phyloP scores from a whole-genome alignment of 2,329 filamentous ascomycete species.

The Talaromyces funiculosus region DNA sequence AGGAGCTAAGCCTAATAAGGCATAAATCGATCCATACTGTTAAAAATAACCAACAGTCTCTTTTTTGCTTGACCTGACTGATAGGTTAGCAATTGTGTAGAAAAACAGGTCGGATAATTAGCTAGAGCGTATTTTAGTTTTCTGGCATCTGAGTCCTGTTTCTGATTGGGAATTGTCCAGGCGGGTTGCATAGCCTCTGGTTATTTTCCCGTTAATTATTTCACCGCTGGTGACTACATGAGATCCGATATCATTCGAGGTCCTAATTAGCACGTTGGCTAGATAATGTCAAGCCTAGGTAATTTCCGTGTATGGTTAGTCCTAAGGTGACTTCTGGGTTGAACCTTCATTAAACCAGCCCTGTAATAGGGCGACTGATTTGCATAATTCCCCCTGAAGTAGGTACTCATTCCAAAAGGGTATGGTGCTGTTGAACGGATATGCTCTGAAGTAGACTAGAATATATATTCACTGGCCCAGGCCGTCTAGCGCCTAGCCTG shows the following conservation, averaged over 20 bases:
- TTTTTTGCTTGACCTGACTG: background rate
- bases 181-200: background rate
- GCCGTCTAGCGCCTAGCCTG: background rate
- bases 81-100: background rate
- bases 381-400: background rate
- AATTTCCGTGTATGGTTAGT: background rate
- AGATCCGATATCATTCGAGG: background rate
- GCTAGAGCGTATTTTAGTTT: background rate
- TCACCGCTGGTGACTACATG: background rate
- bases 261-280: background rate
- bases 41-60: conserved; percentile 1
- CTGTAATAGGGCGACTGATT: background rate
- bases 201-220: background rate
- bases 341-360: background rate
- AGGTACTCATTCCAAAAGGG: background rate
- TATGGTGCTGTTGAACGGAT: background rate
- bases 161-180: background rate
- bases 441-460: background rate
- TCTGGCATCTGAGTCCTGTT: background rate
- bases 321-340: background rate
- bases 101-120: background rate
- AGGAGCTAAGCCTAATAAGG: background rate
- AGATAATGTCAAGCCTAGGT: too few relatives aligned
- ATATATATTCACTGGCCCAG: background rate
- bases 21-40: background rate